phyloP scores from a whole-genome alignment of 2,329 filamentous ascomycete species.

The Paecilomyces fulvus region DNA sequence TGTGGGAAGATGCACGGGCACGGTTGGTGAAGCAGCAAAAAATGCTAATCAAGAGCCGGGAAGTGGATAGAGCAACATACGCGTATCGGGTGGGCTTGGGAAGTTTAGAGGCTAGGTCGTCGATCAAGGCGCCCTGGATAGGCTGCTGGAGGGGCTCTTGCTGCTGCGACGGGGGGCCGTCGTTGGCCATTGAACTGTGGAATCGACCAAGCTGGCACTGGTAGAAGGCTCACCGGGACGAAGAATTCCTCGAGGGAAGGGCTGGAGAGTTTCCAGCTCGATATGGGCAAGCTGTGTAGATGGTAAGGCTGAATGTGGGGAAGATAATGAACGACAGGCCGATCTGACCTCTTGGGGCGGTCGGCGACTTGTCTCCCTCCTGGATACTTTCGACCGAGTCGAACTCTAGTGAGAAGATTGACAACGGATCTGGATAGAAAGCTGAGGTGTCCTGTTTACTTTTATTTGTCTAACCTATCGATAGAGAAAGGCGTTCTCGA shows the following conservation, averaged over 20 bases:
- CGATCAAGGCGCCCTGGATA: slow-evolving; percentile 4
- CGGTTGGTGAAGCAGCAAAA: background rate
- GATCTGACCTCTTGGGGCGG: background rate
- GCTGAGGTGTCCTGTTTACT: background rate
- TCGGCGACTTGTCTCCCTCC: background rate
- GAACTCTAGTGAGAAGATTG: background rate
- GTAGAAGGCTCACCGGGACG: background rate
- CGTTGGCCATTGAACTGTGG: slow-evolving; percentile 9
- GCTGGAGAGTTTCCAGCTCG: background rate
- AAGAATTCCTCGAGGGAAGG: background rate
- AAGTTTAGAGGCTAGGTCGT: slow-evolving; percentile 7
- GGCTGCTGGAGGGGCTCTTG: slow-evolving; percentile 2
- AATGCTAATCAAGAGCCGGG: background rate
- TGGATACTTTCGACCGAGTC: background rate
- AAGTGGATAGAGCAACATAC: slow-evolving; percentile 10
- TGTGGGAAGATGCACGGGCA: background rate
- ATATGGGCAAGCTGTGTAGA: background rate
- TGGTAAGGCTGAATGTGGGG: background rate
- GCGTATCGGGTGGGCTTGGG: slow-evolving; percentile 17
- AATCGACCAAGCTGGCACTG: background rate
- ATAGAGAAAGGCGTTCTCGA: background rate
- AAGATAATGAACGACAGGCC: background rate
- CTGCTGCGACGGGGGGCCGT: slow-evolving; percentile 11
- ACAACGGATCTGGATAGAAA: background rate
- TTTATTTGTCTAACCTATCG: no score